Evolutionary conservation across 2,329 filamentous ascomycete species (phyloP).

Genomic region (Ceratocystis variospora): DNA sequence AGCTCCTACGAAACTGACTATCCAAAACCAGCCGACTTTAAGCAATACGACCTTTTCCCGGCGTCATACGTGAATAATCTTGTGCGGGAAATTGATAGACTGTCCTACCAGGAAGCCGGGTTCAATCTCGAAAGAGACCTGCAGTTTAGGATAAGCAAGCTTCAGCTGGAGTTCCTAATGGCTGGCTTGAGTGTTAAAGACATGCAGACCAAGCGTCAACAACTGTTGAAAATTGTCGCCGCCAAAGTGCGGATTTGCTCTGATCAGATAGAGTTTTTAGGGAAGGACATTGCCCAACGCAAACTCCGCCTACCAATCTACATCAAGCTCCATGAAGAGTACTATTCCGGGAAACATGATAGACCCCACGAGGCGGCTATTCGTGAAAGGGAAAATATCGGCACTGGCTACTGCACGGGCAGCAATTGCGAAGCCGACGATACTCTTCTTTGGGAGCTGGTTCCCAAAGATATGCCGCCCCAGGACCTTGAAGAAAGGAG

Average conservation of each 20-base stretch:
- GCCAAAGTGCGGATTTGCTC: neutral
- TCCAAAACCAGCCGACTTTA: neutral
- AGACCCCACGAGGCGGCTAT: neutral
- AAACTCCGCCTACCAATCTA: neutral
- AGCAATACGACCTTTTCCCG: neutral
- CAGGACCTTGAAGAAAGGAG: neutral
- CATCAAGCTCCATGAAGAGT: neutral
- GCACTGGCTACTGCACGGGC: neutral
- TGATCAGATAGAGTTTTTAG: neutral
- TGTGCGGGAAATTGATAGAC: neutral
- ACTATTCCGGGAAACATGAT: neutral
- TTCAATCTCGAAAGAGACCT: neutral
- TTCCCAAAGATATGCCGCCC: neutral
- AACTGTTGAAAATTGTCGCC: neutral
- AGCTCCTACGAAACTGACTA: neutral
- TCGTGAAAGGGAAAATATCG: neutral
- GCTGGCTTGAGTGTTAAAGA: neutral
- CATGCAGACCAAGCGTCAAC: neutral
- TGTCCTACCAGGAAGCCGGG: neutral
- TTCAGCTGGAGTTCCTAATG: neutral
- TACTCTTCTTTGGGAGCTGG: neutral
- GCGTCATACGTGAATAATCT: neutral
- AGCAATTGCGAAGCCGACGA: neutral
- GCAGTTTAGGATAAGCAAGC: neutral
- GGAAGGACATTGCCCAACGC: neutral